These are phyloP conservation scores for Xenoacremonium recifei DNA, from an alignment of 2,329 filamentous ascomycete species.

Conservation along the genomic window DNA sequence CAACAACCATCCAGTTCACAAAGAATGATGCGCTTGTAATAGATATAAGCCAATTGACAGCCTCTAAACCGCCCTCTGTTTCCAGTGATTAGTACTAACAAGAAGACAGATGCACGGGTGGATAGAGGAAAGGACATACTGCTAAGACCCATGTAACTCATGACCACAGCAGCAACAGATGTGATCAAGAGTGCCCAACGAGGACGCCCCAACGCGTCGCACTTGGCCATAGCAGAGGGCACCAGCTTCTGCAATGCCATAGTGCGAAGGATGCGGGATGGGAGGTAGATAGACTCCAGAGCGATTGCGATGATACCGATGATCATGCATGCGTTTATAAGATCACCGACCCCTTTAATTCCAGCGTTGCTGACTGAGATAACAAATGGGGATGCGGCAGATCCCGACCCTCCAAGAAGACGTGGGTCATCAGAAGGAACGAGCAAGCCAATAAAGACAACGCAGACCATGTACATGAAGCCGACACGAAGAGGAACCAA, in stretches of 20 bases:
- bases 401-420: slow-evolving; percentile 13
- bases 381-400: slow-evolving; percentile 17
- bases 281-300: slow-evolving; percentile 12
- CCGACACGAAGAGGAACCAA: slow-evolving; percentile 18
- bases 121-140: background rate
- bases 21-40: slow-evolving; percentile 19
- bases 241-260: slow-evolving; percentile 15
- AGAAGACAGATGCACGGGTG: background rate
- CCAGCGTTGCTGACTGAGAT: slow-evolving; percentile 12
- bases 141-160: slow-evolving; percentile 14
- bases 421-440: slow-evolving; percentile 14
- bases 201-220: slow-evolving; percentile 9
- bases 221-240: slow-evolving; percentile 4
- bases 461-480: slow-evolving; percentile 18
- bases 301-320: slow-evolving; percentile 15
- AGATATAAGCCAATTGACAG: slow-evolving; percentile 16
- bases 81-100: background rate
- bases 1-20: slow-evolving; percentile 17
- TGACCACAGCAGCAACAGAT: background rate
- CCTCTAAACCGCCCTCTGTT: slow-evolving; percentile 10
- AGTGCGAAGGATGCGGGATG: slow-evolving; percentile 13
- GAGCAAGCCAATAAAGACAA: slow-evolving; percentile 16
- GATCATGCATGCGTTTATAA: slow-evolving; percentile 22
- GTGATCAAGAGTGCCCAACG: slow-evolving; percentile 11
- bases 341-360: slow-evolving; percentile 4